A percentile compares a stretch with the other conserved stretches of the same genome.
These are phyloP conservation scores for Kodamaea plutei DNA, from an alignment of 1,139 yeast genomes.

Conservation along the genomic window DNA sequence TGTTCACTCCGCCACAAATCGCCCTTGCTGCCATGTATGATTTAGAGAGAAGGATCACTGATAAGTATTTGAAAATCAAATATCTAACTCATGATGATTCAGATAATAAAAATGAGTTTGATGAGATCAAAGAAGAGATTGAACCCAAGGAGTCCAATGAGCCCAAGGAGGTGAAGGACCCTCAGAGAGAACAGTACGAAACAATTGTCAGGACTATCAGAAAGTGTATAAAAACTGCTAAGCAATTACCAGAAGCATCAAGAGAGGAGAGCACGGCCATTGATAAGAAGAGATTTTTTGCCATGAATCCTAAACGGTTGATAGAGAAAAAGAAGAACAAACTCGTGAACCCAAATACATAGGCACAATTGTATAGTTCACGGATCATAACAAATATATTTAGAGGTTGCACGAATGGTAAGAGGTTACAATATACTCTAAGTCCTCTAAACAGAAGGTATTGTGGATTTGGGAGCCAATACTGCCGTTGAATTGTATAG, in stretches of 20 bases:
- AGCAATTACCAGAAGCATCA: constrained; percentile 40
- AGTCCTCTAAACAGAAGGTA: no score
- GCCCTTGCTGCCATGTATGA: constrained; percentile 81
- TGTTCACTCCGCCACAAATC: constrained; percentile 90
- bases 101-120: constrained; percentile 13
- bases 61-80: constrained; percentile 61
- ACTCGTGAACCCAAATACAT: no score
- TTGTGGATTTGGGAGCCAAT: no score
- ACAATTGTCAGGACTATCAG: constrained; percentile 41
- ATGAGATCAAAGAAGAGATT: constrained; percentile 12
- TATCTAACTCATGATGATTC: constrained; percentile 24
- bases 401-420: no score
- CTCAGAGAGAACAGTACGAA: constrained; percentile 32
- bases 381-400: no score
- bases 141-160: constrained; percentile 5
- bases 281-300: constrained; percentile 60
- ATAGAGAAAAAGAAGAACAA: constrained; percentile 40
- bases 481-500: no score
- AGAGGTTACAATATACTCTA: no score
- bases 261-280: constrained; percentile 60
- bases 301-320: constrained; percentile 53
- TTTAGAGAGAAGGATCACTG: constrained; percentile 60
- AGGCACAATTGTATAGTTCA: no score
- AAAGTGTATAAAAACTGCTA: constrained; percentile 47
- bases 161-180: constrained; percentile 11